These are phyloP conservation scores for Nepenthes gracilis DNA, from an alignment of 148 eudicot genomes.

Conservation along the genomic window DNA sequence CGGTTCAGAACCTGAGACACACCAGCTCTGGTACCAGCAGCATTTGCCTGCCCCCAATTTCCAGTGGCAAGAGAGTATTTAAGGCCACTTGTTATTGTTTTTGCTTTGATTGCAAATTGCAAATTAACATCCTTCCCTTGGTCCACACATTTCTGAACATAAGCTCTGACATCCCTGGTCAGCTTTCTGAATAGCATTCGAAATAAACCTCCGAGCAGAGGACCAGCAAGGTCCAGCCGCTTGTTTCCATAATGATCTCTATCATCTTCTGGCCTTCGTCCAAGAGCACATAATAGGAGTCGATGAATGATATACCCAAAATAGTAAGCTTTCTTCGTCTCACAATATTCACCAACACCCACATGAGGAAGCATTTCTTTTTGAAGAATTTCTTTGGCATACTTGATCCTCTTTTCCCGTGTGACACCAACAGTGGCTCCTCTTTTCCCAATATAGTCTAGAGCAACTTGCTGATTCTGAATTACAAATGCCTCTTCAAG, in stretches of 20 bases:
- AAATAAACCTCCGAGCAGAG: conserved; percentile 90
- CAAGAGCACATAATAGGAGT: conserved; percentile 83
- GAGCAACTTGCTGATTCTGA: conserved; percentile 96
- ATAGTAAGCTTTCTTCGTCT: conserved; percentile 96
- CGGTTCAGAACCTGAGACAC: conserved; percentile 99
- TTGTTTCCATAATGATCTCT: conserved; percentile 99
- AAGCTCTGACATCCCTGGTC: conserved; percentile 90
- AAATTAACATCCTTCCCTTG: conserved; percentile 89
- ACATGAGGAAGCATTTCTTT: conserved; percentile 99
- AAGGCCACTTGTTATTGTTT: conserved; percentile 96
- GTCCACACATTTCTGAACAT: conserved; percentile 95
- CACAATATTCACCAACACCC: conserved; percentile 92
- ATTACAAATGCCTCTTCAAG: conserved; percentile 98
- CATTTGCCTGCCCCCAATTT: conserved; percentile 98
- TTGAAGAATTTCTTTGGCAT: conserved; percentile 93
- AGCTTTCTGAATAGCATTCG: conserved; percentile 90
- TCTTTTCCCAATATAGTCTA: conserved; percentile 96
- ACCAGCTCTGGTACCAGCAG: conserved; percentile 98
- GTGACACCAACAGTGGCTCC: conserved; percentile 94
- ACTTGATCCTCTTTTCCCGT: conserved; percentile 87
- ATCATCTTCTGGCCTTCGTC: conserved; percentile 93
- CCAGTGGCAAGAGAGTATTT: conserved; percentile 98
- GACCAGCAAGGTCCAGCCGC: conserved; percentile 98
- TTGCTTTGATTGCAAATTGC: conserved; percentile 95
- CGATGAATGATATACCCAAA: conserved; percentile 97